Evolutionary conservation across 768 basidiomycete genomes (phyloP), one percentile per base, ranked within the genome.

Genomic region (Suillus spraguei): DNA sequence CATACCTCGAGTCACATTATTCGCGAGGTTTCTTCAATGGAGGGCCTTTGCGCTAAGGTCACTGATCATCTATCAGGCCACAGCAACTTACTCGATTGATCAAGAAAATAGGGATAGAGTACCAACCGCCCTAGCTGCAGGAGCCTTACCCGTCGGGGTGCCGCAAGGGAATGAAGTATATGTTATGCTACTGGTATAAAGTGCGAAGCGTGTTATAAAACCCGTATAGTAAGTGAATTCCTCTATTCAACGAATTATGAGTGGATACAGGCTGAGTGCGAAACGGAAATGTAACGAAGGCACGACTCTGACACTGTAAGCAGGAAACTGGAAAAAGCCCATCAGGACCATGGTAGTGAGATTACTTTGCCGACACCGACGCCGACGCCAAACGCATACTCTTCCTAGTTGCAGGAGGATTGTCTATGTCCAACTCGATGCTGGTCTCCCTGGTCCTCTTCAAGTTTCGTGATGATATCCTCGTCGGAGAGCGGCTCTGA

Each of bases 401-500:
- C 65, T 74, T 76, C 49, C 60, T 73, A 60, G 69, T 68, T 14
- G 65, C 66, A 2, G 36, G 62, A 47, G 60, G 60, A n/a, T 60
- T 42, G 60, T 60, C 66, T 3, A 35, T 38, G 10, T 76, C 73
- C 2, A 28, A 0, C 14, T 24, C 35, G 11, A 68, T 68, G 39
- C 64, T 64, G 49, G 32, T 55, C 1, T 72, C 70, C 41, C 74
- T 64, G 5, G 61, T 65, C 5, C 74, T 68, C 62, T 75, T 75
- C 20, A 64, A 69, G 64, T 36, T 70, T 28, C 56, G 56, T 39
- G n/a, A 41, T n/a, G 75, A 67, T 64, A 64, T 75, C 3, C 75
- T 68, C n/a, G 75, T 56, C 22, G 74, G 74, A 20, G 74, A 75
- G 61, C 67, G 67, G 0, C 67, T 67, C n/a, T 75, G 63, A 50